These are phyloP conservation scores for Verticillium albo-atrum DNA, from an alignment of 2,329 filamentous ascomycete genomes.

Conservation along the genomic window DNA sequence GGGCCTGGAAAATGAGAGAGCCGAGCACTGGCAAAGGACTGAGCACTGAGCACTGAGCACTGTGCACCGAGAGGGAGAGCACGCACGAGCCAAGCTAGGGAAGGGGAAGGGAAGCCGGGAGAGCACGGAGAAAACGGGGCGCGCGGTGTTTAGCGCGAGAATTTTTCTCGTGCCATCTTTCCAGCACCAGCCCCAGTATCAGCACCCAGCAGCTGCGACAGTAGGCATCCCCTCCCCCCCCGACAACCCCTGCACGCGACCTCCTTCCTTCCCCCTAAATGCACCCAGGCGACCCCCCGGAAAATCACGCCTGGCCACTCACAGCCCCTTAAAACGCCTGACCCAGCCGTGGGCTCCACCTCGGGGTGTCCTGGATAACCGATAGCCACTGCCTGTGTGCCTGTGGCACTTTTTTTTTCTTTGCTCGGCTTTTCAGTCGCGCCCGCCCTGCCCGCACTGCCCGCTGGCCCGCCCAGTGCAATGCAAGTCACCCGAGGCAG, in stretches of 20 bases:
- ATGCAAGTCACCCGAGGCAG: slow-evolving; percentile 7
- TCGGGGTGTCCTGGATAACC: not conserved
- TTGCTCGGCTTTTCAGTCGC: not conserved
- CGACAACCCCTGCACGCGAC: not conserved
- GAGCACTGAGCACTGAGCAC: not conserved
- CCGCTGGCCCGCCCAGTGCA: not conserved
- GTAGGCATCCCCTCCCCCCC: not conserved
- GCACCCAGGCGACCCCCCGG: not conserved
- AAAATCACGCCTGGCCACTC: not conserved
- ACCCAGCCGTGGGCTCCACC: not conserved
- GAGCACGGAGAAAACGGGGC: slow-evolving; percentile 9
- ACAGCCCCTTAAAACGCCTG: not conserved
- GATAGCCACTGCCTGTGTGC: not conserved
- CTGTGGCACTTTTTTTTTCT: not conserved
- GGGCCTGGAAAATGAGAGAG: not conserved
- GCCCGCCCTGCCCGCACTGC: not conserved
- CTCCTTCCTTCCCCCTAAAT: not conserved
- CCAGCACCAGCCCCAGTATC: not conserved
- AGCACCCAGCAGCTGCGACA: not conserved
- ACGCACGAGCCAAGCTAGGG: not conserved
- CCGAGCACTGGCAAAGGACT: not conserved
- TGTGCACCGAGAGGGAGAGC: not conserved
- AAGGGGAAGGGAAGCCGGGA: slow-evolving; percentile 3
- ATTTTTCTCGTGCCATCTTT: slow-evolving; percentile 4
- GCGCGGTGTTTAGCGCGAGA: slow-evolving; percentile 9